Percentiles rank a stretch among this genome's conserved stretches.
phyloP scores from a whole-genome alignment of 768 basidiomycete genomes.

The Amanita pallidorosea region DNA sequence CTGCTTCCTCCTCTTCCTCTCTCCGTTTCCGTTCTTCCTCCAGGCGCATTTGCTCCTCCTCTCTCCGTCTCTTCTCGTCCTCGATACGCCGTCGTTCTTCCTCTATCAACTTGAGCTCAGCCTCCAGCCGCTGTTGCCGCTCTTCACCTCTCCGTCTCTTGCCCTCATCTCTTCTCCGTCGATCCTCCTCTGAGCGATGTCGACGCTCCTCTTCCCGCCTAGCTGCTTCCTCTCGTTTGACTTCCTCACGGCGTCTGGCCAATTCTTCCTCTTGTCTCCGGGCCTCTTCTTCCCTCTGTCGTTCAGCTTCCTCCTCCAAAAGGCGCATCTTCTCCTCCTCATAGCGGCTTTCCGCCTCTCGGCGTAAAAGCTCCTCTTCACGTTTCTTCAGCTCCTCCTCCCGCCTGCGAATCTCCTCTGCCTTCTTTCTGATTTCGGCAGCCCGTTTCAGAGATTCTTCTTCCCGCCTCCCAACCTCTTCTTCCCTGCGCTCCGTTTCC shows the following conservation, averaged over 20 bases:
- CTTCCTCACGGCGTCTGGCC: constrained; percentile 17
- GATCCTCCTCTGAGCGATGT: constrained; percentile 10
- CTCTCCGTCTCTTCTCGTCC: constrained; percentile 9
- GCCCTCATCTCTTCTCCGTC: constrained; percentile 4
- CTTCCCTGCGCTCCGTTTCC: constrained; percentile 5
- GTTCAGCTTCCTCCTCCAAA: constrained; percentile 1
- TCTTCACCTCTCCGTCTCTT: constrained; percentile 5
- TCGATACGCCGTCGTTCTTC: constrained; percentile 3
- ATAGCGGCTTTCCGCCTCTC: constrained; percentile 4
- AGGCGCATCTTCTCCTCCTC: background rate
- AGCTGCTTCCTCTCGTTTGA: constrained; percentile 10
- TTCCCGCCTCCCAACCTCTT: constrained; percentile 5
- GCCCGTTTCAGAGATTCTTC: constrained; percentile 6
- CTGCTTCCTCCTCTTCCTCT: constrained; percentile 9
- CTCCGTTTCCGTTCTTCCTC: constrained; percentile 6
- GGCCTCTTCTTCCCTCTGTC: background rate
- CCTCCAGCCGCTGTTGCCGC: constrained; percentile 7
- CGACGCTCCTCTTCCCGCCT: constrained; percentile 6
- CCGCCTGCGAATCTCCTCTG: constrained; percentile 11
- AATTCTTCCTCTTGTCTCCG: constrained; percentile 1
- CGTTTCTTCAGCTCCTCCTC: constrained; percentile 6
- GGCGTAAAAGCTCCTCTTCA: constrained; percentile 10
- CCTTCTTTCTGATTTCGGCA: constrained; percentile 9
- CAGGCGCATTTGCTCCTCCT: constrained; percentile 12
- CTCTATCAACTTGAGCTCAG: constrained; percentile 8